Conservation (phyloP, 805 yeast species). For the Sungouiozyma ichnusensis region DNA sequence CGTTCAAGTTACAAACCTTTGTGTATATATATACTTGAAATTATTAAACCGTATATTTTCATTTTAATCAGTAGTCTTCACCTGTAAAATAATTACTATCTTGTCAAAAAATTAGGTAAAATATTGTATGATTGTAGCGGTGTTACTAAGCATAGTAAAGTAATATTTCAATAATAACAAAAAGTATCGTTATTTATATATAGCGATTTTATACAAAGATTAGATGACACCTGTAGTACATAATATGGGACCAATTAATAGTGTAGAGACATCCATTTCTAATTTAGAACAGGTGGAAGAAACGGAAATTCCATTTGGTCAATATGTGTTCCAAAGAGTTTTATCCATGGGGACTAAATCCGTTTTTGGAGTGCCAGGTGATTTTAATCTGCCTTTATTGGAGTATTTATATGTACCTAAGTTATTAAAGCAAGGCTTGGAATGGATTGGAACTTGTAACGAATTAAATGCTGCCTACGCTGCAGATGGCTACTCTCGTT, state of each 20-base stretch:
- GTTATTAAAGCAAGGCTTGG: slow-evolving; percentile 27
- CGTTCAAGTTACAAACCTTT: not conserved
- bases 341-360: slow-evolving; percentile 45
- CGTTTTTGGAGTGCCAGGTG: slow-evolving; percentile 74
- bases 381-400: slow-evolving; percentile 54
- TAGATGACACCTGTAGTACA: slow-evolving; percentile 4
- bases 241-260: not conserved
- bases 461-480: slow-evolving; percentile 86
- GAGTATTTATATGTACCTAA: slow-evolving; percentile 48
- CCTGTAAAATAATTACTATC: too few species aligned
- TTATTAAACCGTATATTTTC: too few species aligned
- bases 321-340: slow-evolving; percentile 51
- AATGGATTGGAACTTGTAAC: slow-evolving; percentile 80
- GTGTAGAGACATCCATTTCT: not conserved
- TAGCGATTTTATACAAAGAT: too few species aligned
- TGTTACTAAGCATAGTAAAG: too few species aligned
- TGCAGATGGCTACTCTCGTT: slow-evolving; percentile 80
- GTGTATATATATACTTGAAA: not conserved
- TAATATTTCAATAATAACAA: too few species aligned
- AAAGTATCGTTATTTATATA: too few species aligned
- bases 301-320: slow-evolving; percentile 43
- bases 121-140: too few species aligned
- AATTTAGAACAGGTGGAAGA: not conserved
- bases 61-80: too few species aligned
- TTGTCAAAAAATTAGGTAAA: too few species aligned